Evolutionary conservation across 768 basidiomycete species (phyloP), one percentile per base, ranked within the genome.

Genomic region (Tephrocybe sp.): DNA sequence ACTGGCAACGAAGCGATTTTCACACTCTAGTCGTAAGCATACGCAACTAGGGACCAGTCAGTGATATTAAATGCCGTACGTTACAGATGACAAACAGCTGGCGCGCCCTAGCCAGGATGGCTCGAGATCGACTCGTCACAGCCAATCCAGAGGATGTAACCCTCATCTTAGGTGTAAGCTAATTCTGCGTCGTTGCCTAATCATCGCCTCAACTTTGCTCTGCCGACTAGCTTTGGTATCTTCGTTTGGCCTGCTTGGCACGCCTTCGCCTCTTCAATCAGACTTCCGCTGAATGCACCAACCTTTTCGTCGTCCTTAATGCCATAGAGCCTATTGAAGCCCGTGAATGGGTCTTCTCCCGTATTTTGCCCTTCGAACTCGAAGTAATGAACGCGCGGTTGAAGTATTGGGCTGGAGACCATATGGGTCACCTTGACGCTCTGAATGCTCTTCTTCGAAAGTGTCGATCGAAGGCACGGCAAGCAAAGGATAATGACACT

Each of bases 231-330:
- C 79, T 92, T 23, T 93, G 90, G 90, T 87, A 86, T 61, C 81
- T 92, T 41, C 88, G 90, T 6, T 77, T 93, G 5, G 82, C 87
- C 22, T 82, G 82, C 49, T 80, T 93, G 23, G 82, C 90, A 39
- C 85, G 90, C 14, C 77, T 93, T 39, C 83, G 90, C 40, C 79
- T 93, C 41, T 91, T 86, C 72, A 92, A 92, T 63, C 90, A 93
- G 64, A 85, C 85, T n/a, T 79, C 87, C 1, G 87, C 88, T 19
- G 90, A 93, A 68, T 87, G 86, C 64, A 84, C 80, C 9, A 90
- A 90, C 67, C 76, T 93, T 19, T 92, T 89, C 65, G 69, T 79
- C 14, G 84, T 85, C 20, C 78, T 92, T 40, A 77, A 80, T 53
- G 72, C 75, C 26, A 76, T 85, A 39, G 76, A 81, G 49, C 76